phyloP scores from a whole-genome alignment of 352 stramenopile genomes.

The Phytophthora sojae region DNA sequence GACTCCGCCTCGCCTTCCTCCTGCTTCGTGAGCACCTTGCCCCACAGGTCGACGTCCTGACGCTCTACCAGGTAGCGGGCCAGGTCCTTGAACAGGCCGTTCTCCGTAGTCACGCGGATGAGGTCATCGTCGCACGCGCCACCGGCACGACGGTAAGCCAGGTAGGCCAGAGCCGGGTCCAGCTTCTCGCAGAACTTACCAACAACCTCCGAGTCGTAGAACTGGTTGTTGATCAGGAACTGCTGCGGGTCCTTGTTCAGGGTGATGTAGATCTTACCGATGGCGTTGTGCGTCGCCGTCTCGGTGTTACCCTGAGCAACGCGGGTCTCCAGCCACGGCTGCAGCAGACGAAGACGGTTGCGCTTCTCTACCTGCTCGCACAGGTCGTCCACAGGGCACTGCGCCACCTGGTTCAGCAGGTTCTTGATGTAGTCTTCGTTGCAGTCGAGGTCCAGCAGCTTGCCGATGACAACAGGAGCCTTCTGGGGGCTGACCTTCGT shows the following conservation, averaged over 20 bases:
- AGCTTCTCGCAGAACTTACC: conserved; percentile 99
- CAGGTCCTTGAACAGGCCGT: conserved; percentile 99
- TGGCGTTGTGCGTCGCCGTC: conserved; percentile 98
- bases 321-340: conserved; percentile 99
- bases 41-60: conserved; percentile 99
- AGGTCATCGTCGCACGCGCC: conserved; percentile 99
- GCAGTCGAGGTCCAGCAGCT: conserved; percentile 97
- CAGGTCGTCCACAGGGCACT: conserved; percentile 97
- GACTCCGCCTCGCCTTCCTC: conserved; percentile 93
- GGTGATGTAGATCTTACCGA: conserved; percentile 99
- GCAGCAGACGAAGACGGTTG: conserved; percentile 98
- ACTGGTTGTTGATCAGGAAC: conserved; percentile 99
- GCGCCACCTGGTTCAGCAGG: conserved; percentile 97
- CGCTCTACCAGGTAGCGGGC: conserved; percentile 99
- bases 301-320: conserved; percentile 99
- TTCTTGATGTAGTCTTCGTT: conserved; percentile 99
- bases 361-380: conserved; percentile 99
- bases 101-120: conserved; percentile 98
- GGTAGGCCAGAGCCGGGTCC: conserved; percentile 98
- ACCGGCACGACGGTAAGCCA: conserved; percentile 99
- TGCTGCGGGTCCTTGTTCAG: conserved; percentile 99
- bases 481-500: conserved; percentile 98
- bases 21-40: conserved; percentile 94
- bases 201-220: conserved; percentile 99
- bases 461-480: conserved; percentile 98